Evolutionary conservation across 306 rosid species (phyloP).

Genomic region (Cucurbita maxima): DNA sequence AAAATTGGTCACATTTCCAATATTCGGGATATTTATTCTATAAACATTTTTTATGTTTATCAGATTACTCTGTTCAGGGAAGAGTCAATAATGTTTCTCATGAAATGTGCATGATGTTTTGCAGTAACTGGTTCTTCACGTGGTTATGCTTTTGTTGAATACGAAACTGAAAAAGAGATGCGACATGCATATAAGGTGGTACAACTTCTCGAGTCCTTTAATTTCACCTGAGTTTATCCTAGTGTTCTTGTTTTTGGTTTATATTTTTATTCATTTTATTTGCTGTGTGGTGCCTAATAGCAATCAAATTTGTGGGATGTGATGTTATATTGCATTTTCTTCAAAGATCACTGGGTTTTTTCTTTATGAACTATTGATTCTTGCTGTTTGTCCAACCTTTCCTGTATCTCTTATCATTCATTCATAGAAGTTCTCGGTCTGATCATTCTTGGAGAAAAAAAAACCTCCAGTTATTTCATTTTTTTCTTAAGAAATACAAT

Average conservation of each 20-base stretch:
- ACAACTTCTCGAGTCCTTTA: background rate
- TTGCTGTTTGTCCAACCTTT: background rate
- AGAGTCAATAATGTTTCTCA: background rate
- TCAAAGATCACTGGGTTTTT: background rate
- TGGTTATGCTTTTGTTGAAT: constrained; percentile 92
- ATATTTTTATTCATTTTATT: background rate
- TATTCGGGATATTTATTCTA: background rate
- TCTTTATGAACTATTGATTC: background rate
- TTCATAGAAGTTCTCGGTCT: background rate
- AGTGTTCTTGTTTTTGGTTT: background rate
- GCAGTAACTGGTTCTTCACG: constrained; percentile 86
- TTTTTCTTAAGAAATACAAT: background rate
- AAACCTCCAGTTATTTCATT: background rate
- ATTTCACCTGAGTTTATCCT: background rate
- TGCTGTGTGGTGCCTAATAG: background rate
- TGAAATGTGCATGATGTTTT: constrained; percentile 2
- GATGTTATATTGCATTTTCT: background rate
- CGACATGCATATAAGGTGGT: constrained; percentile 56
- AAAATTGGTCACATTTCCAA: background rate
- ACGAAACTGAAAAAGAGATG: constrained; percentile 72
- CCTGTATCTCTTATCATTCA: background rate
- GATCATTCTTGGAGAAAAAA: no score
- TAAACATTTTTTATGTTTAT: background rate
- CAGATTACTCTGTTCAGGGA: background rate
- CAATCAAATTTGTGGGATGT: background rate